These are phyloP conservation scores for Russula sp. DNA, from an alignment of 768 basidiomycete genomes.

Conservation along the genomic window DNA sequence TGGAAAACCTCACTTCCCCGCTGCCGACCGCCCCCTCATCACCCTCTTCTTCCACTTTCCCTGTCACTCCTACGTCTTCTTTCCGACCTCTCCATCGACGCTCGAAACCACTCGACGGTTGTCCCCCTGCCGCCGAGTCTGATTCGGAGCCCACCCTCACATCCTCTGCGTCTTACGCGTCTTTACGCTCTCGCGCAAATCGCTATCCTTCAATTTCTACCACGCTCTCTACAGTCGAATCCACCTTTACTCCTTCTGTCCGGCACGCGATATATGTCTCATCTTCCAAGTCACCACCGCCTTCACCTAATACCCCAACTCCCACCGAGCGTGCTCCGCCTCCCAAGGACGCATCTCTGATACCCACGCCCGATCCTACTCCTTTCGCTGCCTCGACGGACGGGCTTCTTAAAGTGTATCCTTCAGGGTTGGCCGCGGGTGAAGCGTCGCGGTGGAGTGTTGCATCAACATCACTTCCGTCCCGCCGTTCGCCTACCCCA, in stretches of 20 bases:
- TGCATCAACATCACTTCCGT: conserved; percentile 19
- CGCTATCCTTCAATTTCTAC: conserved; percentile 26
- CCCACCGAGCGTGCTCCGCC: conserved; percentile 2
- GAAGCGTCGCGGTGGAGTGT: conserved; percentile 24
- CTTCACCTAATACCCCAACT: conserved; percentile 20
- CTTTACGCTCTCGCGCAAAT: conserved; percentile 20
- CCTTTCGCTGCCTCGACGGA: conserved; percentile 3
- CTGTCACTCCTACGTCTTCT: conserved; percentile 18
- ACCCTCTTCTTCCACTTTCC: conserved; percentile 20
- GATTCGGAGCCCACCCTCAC: conserved; percentile 20
- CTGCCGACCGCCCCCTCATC: conserved; percentile 17
- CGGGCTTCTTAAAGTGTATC: conserved; percentile 18
- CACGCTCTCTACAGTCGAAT: conserved; percentile 21
- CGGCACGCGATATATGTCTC: conserved; percentile 19
- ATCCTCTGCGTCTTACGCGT: conserved; percentile 24
- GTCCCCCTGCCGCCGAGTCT: not conserved
- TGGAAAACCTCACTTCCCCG: conserved; percentile 17
- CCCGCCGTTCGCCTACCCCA: conserved; percentile 13
- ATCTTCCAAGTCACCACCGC: conserved; percentile 1
- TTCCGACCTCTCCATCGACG: conserved; percentile 20
- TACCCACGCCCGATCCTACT: not conserved
- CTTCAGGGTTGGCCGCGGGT: conserved; percentile 13
- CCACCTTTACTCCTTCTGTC: conserved; percentile 5
- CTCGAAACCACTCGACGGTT: conserved; percentile 17
- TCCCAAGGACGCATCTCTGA: not conserved